Percentiles rank a stretch among this genome's conserved stretches.
Evolutionary conservation across 371 early-diverging fungal species (phyloP).

Genomic region (Entomophthora muscae): DNA sequence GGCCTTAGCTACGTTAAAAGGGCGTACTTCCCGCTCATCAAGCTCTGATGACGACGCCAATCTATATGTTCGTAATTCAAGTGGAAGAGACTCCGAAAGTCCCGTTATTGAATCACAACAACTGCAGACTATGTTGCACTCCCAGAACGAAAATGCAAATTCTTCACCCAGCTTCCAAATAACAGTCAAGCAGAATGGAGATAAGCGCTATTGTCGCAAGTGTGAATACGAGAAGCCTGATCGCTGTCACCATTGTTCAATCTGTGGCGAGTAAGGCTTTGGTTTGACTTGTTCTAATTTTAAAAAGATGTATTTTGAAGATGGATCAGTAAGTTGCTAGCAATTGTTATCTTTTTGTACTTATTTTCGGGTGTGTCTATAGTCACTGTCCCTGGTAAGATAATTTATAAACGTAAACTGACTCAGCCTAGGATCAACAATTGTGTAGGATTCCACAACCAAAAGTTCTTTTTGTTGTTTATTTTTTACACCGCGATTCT

Average conservation of each 20-base stretch:
- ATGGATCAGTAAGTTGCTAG: constrained; percentile 44
- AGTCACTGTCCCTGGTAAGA: constrained; percentile 37
- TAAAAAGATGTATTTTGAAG: constrained; percentile 33
- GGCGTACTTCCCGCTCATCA: neutral
- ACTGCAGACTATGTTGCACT: neutral
- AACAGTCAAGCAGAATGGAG: constrained; percentile 34
- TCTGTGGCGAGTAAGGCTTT: constrained; percentile 25
- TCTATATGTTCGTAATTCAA: neutral
- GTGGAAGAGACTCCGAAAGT: neutral
- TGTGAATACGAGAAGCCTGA: constrained; percentile 42
- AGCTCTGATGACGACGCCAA: neutral
- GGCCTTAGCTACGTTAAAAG: neutral
- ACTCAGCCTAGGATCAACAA: constrained; percentile 40
- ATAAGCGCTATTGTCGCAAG: constrained; percentile 32
- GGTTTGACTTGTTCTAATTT: neutral
- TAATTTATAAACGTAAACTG: constrained; percentile 8
- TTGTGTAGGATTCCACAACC: constrained; percentile 49
- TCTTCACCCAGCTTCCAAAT: constrained; percentile 11
- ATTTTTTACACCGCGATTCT: constrained; percentile 29
- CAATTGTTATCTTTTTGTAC: too few species aligned
- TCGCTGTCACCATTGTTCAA: constrained; percentile 43
- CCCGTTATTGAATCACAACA: constrained; percentile 11
- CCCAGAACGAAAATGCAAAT: neutral
- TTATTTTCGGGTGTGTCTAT: too few species aligned
- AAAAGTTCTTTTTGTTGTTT: constrained; percentile 48